phyloP scores from a whole-genome alignment of 148 eudicot genomes.

The Fagopyrum tataricum region DNA sequence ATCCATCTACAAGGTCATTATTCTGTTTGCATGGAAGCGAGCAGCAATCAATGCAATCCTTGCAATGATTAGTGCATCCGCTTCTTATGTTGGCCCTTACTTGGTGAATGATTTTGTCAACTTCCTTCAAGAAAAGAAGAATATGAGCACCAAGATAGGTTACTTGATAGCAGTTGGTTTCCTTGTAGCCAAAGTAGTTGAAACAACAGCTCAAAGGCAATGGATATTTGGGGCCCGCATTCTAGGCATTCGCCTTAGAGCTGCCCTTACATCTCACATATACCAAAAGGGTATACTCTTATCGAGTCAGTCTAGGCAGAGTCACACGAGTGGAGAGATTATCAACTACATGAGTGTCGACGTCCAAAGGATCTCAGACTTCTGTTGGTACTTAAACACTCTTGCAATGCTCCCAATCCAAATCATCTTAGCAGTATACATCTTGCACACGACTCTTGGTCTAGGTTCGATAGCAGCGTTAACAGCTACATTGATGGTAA shows the following conservation, averaged over 20 bases:
- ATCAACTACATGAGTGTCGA: constrained; percentile 62
- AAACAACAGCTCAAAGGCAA: constrained; percentile 42
- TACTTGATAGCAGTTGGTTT: constrained; percentile 48
- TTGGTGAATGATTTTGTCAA: constrained; percentile 61
- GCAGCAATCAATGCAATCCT: constrained; percentile 77
- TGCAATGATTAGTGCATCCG: constrained; percentile 57
- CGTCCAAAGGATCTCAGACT: constrained; percentile 53
- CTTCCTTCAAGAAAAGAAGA: constrained; percentile 34
- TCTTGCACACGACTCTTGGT: constrained; percentile 24
- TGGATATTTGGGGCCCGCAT: constrained; percentile 46
- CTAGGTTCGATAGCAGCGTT: background rate
- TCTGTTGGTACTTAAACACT: constrained; percentile 43
- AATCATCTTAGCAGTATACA: constrained; percentile 44
- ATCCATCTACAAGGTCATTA: constrained; percentile 61
- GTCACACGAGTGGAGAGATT: constrained; percentile 54
- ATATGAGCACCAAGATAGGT: constrained; percentile 30
- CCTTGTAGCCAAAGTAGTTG: constrained; percentile 41
- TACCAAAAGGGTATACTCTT: constrained; percentile 38
- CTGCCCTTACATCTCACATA: constrained; percentile 49
- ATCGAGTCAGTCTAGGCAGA: constrained; percentile 40
- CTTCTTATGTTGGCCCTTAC: constrained; percentile 96
- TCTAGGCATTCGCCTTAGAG: constrained; percentile 48
- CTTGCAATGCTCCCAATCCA: constrained; percentile 59
- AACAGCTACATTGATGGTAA: background rate
- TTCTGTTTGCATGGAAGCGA: constrained; percentile 50